Evolutionary conservation across 805 yeast genomes (phyloP), one percentile per base, ranked within the genome.

Genomic region (Metschnikowia bowlesiae): DNA sequence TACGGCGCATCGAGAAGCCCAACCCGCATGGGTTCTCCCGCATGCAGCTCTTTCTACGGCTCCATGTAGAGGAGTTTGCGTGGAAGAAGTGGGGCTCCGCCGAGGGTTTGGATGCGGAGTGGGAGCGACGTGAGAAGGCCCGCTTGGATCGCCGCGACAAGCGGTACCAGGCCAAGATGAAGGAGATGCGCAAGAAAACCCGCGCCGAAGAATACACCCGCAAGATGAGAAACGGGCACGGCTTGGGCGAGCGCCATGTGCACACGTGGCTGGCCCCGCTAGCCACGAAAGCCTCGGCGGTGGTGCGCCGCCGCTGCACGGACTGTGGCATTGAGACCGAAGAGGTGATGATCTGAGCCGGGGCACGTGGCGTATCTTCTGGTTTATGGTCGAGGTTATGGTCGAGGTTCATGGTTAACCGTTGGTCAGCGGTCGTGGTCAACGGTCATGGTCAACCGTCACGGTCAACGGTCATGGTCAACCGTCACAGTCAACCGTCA

Each of bases 31-130:
- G 91, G 39, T 94, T 83, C 68, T 86, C 89, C 45, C 79, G 94
- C 62, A 94, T 94, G 99, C 96, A 91, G 76, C 74, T 94, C 49
- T 94, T 84, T 69, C 68, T 94, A 41, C 73, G 99, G 52, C 87
- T 83, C 62, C 98, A 94, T 61, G 89, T 94, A n/a, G 99, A 94
- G 65, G 89, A 85, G 60, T 88, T 78, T 68, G 96, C 98, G 0
- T 88, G 84, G 71, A 85, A 87, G 62, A 92, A 94, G 68, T 94
- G 99, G 99, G 96, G 94, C 1, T 85, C 95, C 1, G 79, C 84
- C 8, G 96, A 89, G 49, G 89, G 87, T 0, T 68, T 94, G 37
- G 99, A 94, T 66, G 78, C 78, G n/a, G 99, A 94, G 65, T 94
- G 96, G 88, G 87, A 88, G 56, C 68, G 89, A 46, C 71, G 99